A percentile compares a stretch with the other conserved stretches of the same genome.
Conservation (phyloP, 306 rosid species). For the Erythrophleum fordii region DNA sequence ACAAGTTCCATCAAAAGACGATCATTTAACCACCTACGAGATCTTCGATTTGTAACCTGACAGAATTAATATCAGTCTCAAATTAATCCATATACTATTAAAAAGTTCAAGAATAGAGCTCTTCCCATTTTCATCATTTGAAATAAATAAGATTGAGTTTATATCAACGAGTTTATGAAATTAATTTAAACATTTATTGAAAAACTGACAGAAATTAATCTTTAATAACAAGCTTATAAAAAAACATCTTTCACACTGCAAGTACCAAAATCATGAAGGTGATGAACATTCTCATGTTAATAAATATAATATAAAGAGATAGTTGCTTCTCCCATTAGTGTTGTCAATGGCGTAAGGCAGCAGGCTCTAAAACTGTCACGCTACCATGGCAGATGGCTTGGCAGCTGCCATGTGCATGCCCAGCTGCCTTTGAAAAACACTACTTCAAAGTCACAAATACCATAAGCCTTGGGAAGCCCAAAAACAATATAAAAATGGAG, state of each 20-base stretch:
- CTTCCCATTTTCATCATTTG: neutral
- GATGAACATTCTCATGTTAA: neutral
- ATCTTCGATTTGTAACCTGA: slow-evolving; percentile 83
- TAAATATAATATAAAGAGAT: neutral
- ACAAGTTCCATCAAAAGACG: slow-evolving; percentile 90
- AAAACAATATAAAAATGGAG: neutral
- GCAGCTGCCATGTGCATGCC: neutral
- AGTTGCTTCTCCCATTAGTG: neutral
- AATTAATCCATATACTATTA: slow-evolving; percentile 16
- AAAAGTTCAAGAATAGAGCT: neutral
- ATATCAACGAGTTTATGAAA: neutral
- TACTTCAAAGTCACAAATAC: neutral
- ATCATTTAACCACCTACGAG: slow-evolving; percentile 92
- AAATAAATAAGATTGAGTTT: neutral
- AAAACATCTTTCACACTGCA: neutral
- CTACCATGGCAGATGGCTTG: neutral
- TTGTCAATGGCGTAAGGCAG: neutral
- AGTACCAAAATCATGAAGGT: neutral
- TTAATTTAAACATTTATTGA: neutral
- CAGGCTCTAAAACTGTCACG: neutral
- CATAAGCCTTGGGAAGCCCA: no score
- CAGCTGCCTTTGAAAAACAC: neutral
- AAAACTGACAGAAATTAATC: neutral
- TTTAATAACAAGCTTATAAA: neutral
- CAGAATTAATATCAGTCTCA: neutral